A percentile compares a stretch with the other conserved stretches of the same genome.
Evolutionary conservation across 1,284 basidiomycete genomes (phyloP).

Genomic region (Boletellus deceptivus): DNA sequence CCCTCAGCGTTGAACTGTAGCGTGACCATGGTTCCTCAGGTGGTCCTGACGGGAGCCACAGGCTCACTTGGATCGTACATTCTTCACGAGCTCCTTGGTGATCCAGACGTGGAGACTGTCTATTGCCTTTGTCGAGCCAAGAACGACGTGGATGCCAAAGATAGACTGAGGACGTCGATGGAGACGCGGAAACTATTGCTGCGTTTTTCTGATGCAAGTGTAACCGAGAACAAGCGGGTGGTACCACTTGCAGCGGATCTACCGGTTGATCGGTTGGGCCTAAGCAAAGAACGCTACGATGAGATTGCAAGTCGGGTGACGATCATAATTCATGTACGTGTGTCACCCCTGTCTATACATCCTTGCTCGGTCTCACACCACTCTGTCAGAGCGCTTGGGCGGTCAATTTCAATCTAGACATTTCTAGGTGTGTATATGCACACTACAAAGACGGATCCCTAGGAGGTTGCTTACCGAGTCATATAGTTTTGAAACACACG

Average conservation of each 20-base stretch:
- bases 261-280: conserved; percentile 40
- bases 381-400: conserved; percentile 43
- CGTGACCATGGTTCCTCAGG: conserved; percentile 10
- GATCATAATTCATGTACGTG: conserved; percentile 48
- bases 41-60: conserved; percentile 57
- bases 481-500: conserved; percentile 41
- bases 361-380: too few relatives aligned
- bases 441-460: too few relatives aligned
- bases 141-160: conserved; percentile 36
- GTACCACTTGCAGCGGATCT: conserved; percentile 45
- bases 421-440: conserved; percentile 39
- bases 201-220: conserved; percentile 5
- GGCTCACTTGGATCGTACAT: conserved; percentile 63
- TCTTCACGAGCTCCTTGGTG: conserved; percentile 44
- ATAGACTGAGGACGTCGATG: conserved; percentile 38
- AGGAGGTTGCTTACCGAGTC: not conserved
- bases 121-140: conserved; percentile 54
- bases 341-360: too few relatives aligned
- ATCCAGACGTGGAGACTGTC: conserved; percentile 39
- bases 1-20: too few relatives aligned
- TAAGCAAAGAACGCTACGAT: conserved; percentile 38
- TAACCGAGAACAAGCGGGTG: conserved; percentile 31
- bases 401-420: conserved; percentile 46
- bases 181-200: conserved; percentile 25
- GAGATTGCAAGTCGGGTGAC: conserved; percentile 39